Conservation (phyloP, 2,329 filamentous ascomycete genomes). For the Aspergillus pseudoglaucus region DNA sequence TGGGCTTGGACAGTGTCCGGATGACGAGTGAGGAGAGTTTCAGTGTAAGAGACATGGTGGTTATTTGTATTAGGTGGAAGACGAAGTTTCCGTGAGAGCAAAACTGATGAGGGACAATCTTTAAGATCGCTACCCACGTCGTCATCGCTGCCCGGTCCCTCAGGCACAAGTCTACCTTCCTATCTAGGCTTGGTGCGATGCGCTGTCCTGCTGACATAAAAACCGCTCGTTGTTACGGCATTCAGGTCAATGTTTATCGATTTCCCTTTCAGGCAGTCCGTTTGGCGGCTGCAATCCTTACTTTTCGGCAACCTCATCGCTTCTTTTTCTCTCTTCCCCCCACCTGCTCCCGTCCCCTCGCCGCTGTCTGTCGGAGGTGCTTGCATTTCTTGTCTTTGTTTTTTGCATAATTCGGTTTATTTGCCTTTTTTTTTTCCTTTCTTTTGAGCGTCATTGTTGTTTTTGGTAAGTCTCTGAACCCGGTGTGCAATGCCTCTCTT, state of each 20-base stretch:
- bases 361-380: slow-evolving; percentile 16
- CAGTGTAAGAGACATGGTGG: slow-evolving; percentile 55
- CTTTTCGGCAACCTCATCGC: slow-evolving; percentile 3
- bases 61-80: no score
- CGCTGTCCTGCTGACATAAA: slow-evolving; percentile 15
- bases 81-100: no score
- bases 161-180: slow-evolving; percentile 6
- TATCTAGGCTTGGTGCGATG: neutral
- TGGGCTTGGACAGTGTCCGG: slow-evolving; percentile 61
- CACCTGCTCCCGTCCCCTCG: slow-evolving; percentile 9
- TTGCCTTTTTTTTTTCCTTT: neutral
- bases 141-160: slow-evolving; percentile 5
- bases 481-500: neutral
- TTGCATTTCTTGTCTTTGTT: slow-evolving; percentile 15
- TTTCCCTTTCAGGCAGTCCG: slow-evolving; percentile 22
- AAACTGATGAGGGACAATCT: neutral
- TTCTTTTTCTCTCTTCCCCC: slow-evolving; percentile 5
- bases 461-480: slow-evolving; percentile 9
- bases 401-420: neutral
- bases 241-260: slow-evolving; percentile 32
- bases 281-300: slow-evolving; percentile 15
- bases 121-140: neutral
- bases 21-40: slow-evolving; percentile 61
- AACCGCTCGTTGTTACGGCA: slow-evolving; percentile 21
- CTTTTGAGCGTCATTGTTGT: slow-evolving; percentile 19